Conservation (phyloP, 148 eudicot species). For the Oxyria digyna region DNA sequence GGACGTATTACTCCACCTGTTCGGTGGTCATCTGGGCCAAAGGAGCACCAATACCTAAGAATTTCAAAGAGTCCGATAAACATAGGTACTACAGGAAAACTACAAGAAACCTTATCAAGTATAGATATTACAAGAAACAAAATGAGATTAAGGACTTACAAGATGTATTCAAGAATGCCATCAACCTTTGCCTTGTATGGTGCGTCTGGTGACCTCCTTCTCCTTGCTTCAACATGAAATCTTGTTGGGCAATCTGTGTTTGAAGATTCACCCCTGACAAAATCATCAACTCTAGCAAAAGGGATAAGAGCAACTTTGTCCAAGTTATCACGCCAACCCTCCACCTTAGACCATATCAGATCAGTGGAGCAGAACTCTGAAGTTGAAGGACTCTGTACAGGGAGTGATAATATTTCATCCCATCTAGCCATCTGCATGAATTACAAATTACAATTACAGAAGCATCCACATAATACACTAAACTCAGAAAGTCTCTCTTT, state of each 20-base stretch:
- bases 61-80: conserved; percentile 1
- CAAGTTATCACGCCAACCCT: conserved; percentile 72
- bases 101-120: not conserved
- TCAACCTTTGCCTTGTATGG: conserved; percentile 81
- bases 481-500: no score
- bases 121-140: not conserved
- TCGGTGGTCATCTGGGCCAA: conserved; percentile 92
- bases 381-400: conserved; percentile 86
- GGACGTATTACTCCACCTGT: conserved; percentile 85
- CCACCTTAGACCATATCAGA: conserved; percentile 83
- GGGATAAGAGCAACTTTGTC: conserved; percentile 86
- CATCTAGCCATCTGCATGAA: conserved; percentile 64
- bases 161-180: conserved; percentile 82
- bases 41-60: conserved; percentile 92
- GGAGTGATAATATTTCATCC: conserved; percentile 89
- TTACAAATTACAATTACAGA: no score
- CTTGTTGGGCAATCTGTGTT: conserved; percentile 81
- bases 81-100: not conserved
- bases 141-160: conserved; percentile 40
- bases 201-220: conserved; percentile 38
- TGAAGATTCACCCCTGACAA: conserved; percentile 77
- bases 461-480: no score
- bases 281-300: conserved; percentile 81
- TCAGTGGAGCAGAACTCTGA: conserved; percentile 69
- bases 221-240: conserved; percentile 92